These are phyloP conservation scores for Penicillium lagena DNA, from an alignment of 495 filamentous ascomycete genomes.

Conservation along the genomic window DNA sequence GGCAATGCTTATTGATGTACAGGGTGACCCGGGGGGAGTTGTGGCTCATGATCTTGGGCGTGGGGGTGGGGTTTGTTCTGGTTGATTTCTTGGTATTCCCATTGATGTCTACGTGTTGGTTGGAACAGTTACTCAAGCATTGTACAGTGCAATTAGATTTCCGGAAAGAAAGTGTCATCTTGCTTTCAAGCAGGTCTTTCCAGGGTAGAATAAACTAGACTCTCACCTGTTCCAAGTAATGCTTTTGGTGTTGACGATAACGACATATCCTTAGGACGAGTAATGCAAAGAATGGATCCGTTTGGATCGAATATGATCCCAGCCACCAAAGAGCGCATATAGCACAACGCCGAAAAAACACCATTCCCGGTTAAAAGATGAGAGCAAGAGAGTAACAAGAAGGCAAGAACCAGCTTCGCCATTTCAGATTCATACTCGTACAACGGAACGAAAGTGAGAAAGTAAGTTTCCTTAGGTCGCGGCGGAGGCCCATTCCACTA, in stretches of 20 bases:
- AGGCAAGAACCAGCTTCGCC: background rate
- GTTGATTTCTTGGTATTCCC: background rate
- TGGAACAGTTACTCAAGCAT: no score
- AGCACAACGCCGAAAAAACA: background rate
- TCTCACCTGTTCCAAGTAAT: no score
- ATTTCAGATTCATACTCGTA: background rate
- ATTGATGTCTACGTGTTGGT: no score
- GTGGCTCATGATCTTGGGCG: conserved; percentile 7
- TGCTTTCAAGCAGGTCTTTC: no score
- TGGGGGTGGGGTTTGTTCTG: background rate
- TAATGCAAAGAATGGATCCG: no score
- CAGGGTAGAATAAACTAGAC: no score
- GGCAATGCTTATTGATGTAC: conserved; percentile 34
- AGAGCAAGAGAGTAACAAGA: background rate
- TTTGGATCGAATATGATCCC: no score
- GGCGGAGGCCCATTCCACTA: conserved; percentile 78
- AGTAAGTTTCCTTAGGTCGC: conserved; percentile 3
- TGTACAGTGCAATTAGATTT: no score
- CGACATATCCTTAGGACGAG: no score
- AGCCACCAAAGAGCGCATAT: no score
- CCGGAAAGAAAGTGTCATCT: no score
- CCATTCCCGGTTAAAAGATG: background rate
- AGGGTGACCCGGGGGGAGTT: conserved; percentile 14
- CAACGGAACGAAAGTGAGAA: background rate
- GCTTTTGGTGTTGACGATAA: no score